A percentile compares a stretch with the other conserved stretches of the same genome.
These are phyloP conservation scores for Backusella tuberculispora DNA, from an alignment of 192 early-diverging fungal species.

Conservation along the genomic window DNA sequence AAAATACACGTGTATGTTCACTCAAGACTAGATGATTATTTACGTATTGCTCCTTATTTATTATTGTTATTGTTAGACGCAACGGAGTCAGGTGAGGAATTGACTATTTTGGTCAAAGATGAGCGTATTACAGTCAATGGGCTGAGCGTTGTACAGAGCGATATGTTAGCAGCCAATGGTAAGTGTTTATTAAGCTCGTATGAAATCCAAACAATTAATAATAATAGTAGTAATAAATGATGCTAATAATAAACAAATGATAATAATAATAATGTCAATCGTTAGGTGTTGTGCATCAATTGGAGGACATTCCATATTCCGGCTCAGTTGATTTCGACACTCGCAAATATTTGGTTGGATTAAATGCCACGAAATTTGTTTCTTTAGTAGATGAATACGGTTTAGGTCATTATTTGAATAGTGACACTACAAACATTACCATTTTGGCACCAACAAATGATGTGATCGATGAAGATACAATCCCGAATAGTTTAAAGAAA, in stretches of 20 bases:
- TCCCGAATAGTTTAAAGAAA: constrained; percentile 45
- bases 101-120: neutral
- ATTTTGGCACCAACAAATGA: constrained; percentile 70
- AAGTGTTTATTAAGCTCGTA: neutral
- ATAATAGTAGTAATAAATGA: too few relatives aligned
- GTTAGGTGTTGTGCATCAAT: constrained; percentile 43
- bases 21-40: neutral
- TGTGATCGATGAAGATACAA: constrained; percentile 48
- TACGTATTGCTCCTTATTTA: neutral
- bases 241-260: neutral
- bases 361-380: constrained; percentile 71
- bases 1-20: constrained; percentile 7
- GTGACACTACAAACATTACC: constrained; percentile 55
- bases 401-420: constrained; percentile 59
- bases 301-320: constrained; percentile 47
- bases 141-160: neutral
- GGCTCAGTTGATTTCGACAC: constrained; percentile 51
- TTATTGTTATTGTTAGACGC: neutral
- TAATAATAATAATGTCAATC: too few relatives aligned
- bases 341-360: constrained; percentile 68
- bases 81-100: constrained; percentile 20
- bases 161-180: constrained; percentile 41
- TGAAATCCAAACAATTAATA: constrained; percentile 17
- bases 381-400: constrained; percentile 55
- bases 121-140: constrained; percentile 25